Percentiles rank a stretch among this genome's conserved stretches.
These are phyloP conservation scores for Ustilago trichophora DNA, from an alignment of 1,284 basidiomycete genomes.

Conservation along the genomic window DNA sequence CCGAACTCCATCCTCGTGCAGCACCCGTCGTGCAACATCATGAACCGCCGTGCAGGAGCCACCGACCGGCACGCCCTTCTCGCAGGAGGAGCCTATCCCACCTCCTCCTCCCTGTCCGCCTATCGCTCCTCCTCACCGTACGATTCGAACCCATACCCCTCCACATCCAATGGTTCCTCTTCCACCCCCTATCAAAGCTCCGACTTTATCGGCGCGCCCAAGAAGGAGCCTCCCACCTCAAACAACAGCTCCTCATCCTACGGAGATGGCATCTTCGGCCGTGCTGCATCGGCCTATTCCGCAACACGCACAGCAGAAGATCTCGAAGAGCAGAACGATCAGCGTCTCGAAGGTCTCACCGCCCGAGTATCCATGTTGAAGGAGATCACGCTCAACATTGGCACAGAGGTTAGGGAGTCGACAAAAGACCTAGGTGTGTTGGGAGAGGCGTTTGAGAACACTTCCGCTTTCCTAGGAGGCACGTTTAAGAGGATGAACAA, in stretches of 20 bases:
- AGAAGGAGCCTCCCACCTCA: slow-evolving; percentile 49
- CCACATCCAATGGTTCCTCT: slow-evolving; percentile 6
- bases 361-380: slow-evolving; percentile 94
- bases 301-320: slow-evolving; percentile 75
- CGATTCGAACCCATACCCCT: slow-evolving; percentile 52
- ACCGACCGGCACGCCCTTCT: slow-evolving; percentile 59
- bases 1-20: background rate
- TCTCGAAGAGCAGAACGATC: slow-evolving; percentile 96
- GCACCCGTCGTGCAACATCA: slow-evolving; percentile 6
- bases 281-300: slow-evolving; percentile 43
- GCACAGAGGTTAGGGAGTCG: slow-evolving; percentile 93
- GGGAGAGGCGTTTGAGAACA: slow-evolving; percentile 95
- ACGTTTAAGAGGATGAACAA: slow-evolving; percentile 95
- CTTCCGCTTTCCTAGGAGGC: slow-evolving; percentile 83
- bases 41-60: slow-evolving; percentile 56
- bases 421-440: slow-evolving; percentile 87
- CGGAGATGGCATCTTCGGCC: slow-evolving; percentile 30
- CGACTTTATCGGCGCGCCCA: slow-evolving; percentile 49
- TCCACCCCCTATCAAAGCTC: slow-evolving; percentile 19
- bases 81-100: slow-evolving; percentile 47
- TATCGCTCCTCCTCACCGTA: slow-evolving; percentile 55
- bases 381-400: slow-evolving; percentile 95
- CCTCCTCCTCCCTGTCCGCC: slow-evolving; percentile 38
- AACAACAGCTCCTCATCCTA: background rate
- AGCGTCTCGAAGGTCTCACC: slow-evolving; percentile 85